These are phyloP conservation scores for Fusarium keratoplasticum DNA, from an alignment of 2,329 filamentous ascomycete genomes.

Conservation along the genomic window DNA sequence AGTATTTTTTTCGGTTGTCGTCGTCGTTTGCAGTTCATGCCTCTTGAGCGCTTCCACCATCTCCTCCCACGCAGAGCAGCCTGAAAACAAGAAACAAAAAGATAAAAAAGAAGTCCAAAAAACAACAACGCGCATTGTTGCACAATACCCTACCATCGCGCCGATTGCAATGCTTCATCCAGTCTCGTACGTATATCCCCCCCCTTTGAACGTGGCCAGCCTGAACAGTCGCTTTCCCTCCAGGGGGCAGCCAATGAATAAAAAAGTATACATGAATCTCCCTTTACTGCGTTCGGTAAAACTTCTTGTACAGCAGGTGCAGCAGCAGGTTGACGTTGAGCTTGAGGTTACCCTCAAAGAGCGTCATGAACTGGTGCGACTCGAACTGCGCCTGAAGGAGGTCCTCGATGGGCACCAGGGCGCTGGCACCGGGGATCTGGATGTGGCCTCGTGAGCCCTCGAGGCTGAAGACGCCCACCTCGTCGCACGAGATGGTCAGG, in stretches of 20 bases:
- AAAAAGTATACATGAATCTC: conserved; percentile 10
- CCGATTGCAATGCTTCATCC: conserved; percentile 42
- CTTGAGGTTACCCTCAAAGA: conserved; percentile 87
- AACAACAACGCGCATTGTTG: conserved; percentile 5
- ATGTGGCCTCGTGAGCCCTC: conserved; percentile 93
- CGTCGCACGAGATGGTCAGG: conserved; percentile 92
- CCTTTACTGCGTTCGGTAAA: conserved; percentile 79
- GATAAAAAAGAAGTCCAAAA: background rate
- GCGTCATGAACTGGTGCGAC: conserved; percentile 93
- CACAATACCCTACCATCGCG: conserved; percentile 38
- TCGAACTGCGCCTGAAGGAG: conserved; percentile 97
- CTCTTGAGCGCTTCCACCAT: conserved; percentile 25
- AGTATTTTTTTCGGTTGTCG: conserved; percentile 34
- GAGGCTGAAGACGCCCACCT: conserved; percentile 92
- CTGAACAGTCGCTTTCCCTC: conserved; percentile 27
- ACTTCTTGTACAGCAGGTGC: conserved; percentile 99
- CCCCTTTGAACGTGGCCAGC: conserved; percentile 24
- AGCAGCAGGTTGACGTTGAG: conserved; percentile 97
- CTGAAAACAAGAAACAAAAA: conserved; percentile 32
- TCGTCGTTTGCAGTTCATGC: conserved; percentile 31
- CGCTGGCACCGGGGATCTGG: conserved; percentile 94
- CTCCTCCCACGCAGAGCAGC: conserved; percentile 37
- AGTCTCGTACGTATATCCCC: conserved; percentile 26
- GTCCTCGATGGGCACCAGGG: conserved; percentile 90
- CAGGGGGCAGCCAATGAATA: conserved; percentile 25